Base-by-base conservation (phyloP, 352 stramenopile species). In the Globisporangium parvum region DNA sequence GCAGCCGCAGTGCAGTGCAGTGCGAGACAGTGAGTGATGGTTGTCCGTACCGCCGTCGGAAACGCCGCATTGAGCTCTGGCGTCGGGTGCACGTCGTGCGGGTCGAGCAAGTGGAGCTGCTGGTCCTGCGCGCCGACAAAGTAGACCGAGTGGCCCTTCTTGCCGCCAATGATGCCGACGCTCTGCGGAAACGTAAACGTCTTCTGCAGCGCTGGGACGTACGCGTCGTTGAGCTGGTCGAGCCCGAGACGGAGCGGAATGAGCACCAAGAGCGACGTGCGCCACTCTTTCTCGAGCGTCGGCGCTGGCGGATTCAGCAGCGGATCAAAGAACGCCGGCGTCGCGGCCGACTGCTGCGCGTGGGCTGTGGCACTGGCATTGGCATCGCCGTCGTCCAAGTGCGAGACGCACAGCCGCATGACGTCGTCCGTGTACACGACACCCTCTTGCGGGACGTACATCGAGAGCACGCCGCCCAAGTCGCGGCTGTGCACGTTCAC, bases 161-260 rank as follows among this genome's bases (percentile, higher is more conserved):
- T 96, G 55, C 95, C 95, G 41, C 95, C 95, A 33, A 98, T 86
- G 63, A 98, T 95, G 10, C 95, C 95, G 20, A 98, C 86, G 39
- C 86, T 98, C 63, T 98, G 91, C 15, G 88, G 87, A 44, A 98
- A 92, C 55, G 75, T 65, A 52, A 98, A 92, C 21, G 80, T 88
- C 48, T 85, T 75, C 39, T 85, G 58, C 18, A 96, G 53, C 23
- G 80, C 75, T 11, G 31, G 31, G 3, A 35, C 31, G 31, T 35
- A 35, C 31, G 31, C 31, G 5, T 35, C 31, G 6, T 94, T 95
- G 15, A 96, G 67, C 31, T 80, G 77, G 50, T 97, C 85, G 10
- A 98, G 69, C 26, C 95, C 95, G 2, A 98, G 76, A 46, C 93
- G 78, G 33, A 98, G 63, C 20, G 95, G 95, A 33, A 98, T 87